These are phyloP conservation scores for Micromonas commoda DNA, from an alignment of 139 green algal genomes.

Conservation along the genomic window DNA sequence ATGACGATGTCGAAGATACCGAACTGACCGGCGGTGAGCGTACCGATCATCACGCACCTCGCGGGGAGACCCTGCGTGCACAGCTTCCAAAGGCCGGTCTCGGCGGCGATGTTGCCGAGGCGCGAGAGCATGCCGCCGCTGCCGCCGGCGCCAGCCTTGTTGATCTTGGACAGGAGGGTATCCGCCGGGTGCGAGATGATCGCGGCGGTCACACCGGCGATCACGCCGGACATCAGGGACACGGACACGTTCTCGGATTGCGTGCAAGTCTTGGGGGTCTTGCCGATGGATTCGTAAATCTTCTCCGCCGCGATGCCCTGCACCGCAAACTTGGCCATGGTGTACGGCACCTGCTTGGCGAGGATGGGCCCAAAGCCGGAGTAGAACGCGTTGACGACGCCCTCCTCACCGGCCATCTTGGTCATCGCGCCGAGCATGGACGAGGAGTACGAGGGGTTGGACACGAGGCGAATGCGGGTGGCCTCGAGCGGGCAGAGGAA, in stretches of 20 bases:
- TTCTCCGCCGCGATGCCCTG: constrained; percentile 40
- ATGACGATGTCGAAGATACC: constrained; percentile 45
- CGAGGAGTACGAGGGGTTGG: constrained; percentile 43
- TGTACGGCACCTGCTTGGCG: constrained; percentile 47
- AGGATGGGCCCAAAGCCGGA: constrained; percentile 38
- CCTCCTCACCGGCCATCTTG: constrained; percentile 42
- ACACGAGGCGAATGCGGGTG: constrained; percentile 48
- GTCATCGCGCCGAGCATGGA: constrained; percentile 32
- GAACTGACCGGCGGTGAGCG: constrained; percentile 45
- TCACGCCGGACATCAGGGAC: constrained; percentile 42
- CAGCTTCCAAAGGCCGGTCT: constrained; percentile 39
- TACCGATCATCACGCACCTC: constrained; percentile 48
- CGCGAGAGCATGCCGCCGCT: constrained; percentile 29
- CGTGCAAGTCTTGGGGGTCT: constrained; percentile 39
- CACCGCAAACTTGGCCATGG: constrained; percentile 54
- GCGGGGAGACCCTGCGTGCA: constrained; percentile 41
- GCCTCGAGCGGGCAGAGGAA: constrained; percentile 49
- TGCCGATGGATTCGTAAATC: constrained; percentile 43
- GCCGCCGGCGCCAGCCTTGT: constrained; percentile 39
- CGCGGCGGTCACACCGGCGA: constrained; percentile 46
- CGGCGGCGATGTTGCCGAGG: constrained; percentile 30
- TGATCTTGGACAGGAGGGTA: constrained; percentile 51
- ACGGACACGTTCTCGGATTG: constrained; percentile 37
- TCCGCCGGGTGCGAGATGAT: constrained; percentile 53
- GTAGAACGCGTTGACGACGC: constrained; percentile 35